These are phyloP conservation scores for Yarrowia keelungensis DNA, from an alignment of 805 yeast genomes.

Conservation along the genomic window DNA sequence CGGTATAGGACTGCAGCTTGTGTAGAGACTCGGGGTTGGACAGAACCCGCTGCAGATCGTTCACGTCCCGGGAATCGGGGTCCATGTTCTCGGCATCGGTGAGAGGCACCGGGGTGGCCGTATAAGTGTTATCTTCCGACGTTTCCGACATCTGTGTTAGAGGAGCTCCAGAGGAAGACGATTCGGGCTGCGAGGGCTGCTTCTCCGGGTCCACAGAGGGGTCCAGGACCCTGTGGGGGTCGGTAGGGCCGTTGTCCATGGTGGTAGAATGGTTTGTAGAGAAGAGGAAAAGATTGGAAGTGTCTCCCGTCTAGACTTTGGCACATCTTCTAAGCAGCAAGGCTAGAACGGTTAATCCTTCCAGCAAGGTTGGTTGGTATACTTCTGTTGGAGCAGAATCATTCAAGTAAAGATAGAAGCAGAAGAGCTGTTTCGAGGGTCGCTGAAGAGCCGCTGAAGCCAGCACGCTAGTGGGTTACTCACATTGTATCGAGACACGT, in stretches of 20 bases:
- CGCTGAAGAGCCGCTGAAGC: too few species aligned
- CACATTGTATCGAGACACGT: constrained; percentile 11
- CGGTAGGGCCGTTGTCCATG: constrained; percentile 13
- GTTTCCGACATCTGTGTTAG: constrained; percentile 37
- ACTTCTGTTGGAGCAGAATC: background rate
- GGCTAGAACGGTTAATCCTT: constrained; percentile 24
- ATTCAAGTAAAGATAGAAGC: constrained; percentile 1
- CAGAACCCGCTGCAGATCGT: constrained; percentile 44
- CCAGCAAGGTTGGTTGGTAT: constrained; percentile 14
- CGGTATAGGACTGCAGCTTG: constrained; percentile 58
- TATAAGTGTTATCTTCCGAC: constrained; percentile 28
- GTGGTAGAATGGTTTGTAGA: background rate
- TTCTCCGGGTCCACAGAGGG: background rate
- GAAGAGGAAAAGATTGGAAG: background rate
- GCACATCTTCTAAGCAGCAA: background rate
- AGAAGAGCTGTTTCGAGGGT: too few species aligned
- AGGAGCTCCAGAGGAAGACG: constrained; percentile 3
- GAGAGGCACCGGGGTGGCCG: constrained; percentile 38
- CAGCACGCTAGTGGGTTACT: background rate
- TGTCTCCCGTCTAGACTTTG: constrained; percentile 2
- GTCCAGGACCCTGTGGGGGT: background rate
- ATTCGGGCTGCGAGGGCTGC: background rate
- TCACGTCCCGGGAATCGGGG: constrained; percentile 39
- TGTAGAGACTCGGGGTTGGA: constrained; percentile 50
- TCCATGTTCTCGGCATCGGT: constrained; percentile 33